Percentiles rank a stretch among this genome's conserved stretches.
Conservation (phyloP, 2,329 filamentous ascomycete species). For the Atkinsonella hypoxylon region DNA sequence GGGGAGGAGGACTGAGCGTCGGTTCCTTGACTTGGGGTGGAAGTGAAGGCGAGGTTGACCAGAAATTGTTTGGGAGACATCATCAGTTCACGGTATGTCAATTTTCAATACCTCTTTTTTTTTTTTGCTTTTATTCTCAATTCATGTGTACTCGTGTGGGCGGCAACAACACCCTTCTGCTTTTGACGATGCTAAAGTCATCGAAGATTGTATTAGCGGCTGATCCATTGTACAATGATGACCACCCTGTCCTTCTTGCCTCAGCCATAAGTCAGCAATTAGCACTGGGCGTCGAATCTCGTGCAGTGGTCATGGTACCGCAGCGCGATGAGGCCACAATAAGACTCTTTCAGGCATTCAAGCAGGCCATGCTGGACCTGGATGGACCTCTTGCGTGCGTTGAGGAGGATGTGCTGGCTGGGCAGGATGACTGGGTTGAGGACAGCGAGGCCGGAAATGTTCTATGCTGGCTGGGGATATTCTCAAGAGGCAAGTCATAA, state of each 20-base stretch:
- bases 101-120: not conserved
- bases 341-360: slow-evolving; percentile 51
- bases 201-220: slow-evolving; percentile 65
- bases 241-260: slow-evolving; percentile 65
- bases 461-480: slow-evolving; percentile 60
- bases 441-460: slow-evolving; percentile 37
- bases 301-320: slow-evolving; percentile 71
- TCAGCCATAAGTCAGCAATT: slow-evolving; percentile 60
- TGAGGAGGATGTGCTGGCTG: slow-evolving; percentile 50
- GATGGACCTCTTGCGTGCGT: slow-evolving; percentile 36
- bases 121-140: not conserved
- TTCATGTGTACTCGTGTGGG: not conserved
- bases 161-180: not conserved
- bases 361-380: slow-evolving; percentile 43
- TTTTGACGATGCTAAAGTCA: not conserved
- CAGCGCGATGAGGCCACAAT: slow-evolving; percentile 57
- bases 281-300: slow-evolving; percentile 38
- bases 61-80: slow-evolving; percentile 28
- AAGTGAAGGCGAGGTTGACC: slow-evolving; percentile 30
- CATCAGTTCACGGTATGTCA: slow-evolving; percentile 39
- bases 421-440: slow-evolving; percentile 62
- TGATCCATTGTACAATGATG: slow-evolving; percentile 76
- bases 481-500: slow-evolving; percentile 19
- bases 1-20: slow-evolving; percentile 45
- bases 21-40: slow-evolving; percentile 67